Base-by-base conservation (phyloP, 1,284 basidiomycete genomes). In the Clitocybe nebularis region DNA sequence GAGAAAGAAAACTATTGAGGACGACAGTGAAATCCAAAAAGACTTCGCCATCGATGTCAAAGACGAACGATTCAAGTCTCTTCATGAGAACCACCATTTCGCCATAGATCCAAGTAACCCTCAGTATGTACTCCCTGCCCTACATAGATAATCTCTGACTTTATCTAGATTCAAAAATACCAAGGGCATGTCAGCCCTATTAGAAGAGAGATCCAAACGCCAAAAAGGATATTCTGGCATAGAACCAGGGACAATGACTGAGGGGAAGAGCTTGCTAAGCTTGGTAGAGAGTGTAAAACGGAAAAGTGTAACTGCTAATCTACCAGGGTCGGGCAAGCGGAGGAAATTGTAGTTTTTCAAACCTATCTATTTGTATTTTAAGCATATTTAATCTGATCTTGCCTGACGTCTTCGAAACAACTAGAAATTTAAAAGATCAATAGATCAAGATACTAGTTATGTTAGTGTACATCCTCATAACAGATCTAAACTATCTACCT, bases 31-130 rank as follows among this genome's bases (percentile, higher is more conserved):
- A 50, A 60, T 75, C 11, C 86, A 87, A 61, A 77, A 83, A 43
- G 81, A 89, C 45, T 98, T 98, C 66, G 66, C 74, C 37, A 82
- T 99, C 54, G 75, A 99, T 59, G 81, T 92, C 44, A 78, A 81
- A 53, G 96, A 99, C 58, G 78, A 86, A 3, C 84, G 96, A 20
- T 99, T 99, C 74, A 79, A 79, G 52, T 85, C 79, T 7, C 59
- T 98, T 36, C 86, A 93, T 59, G 89, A 97, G 51, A 89, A 99
- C 58, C 83, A 93, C 55, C 78, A 84, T 33, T 99, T 91, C 57
- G 94, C 95, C 0, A 92, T 99, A 53, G 96, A 99, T 62, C 95
- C 96, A 14, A 91, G 83, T 36, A 91, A 98, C 67, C 92, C 95
- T 60, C 88, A 84, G 93, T 94, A 57, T 52, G 90, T 74, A 2